phyloP scores from a whole-genome alignment of 1,284 basidiomycete species.

The Ustilago loliicola region DNA sequence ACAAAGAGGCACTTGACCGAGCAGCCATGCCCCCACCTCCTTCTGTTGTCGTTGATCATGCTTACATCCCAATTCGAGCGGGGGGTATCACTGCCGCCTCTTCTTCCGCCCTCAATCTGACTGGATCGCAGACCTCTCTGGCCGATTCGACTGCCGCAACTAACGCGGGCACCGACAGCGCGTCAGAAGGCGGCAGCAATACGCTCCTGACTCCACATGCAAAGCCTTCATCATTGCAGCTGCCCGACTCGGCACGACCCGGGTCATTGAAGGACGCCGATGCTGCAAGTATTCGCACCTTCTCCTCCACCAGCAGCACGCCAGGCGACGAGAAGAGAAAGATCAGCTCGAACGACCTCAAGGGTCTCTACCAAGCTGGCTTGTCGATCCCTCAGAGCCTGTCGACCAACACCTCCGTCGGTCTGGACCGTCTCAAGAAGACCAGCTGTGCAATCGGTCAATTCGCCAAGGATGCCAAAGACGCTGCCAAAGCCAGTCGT shows the following conservation, averaged over 20 bases:
- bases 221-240: neutral
- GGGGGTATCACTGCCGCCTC: conserved; percentile 36
- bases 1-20: conserved; percentile 27
- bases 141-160: neutral
- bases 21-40: conserved; percentile 43
- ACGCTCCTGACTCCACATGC: conserved; percentile 13
- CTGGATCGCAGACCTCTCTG: neutral
- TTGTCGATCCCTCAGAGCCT: conserved; percentile 38
- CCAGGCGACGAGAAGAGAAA: conserved; percentile 15
- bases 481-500: conserved; percentile 22
- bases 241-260: neutral
- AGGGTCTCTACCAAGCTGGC: conserved; percentile 35
- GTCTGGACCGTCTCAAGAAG: conserved; percentile 42
- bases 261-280: conserved; percentile 11
- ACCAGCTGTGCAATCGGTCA: conserved; percentile 37
- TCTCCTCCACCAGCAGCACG: conserved; percentile 12
- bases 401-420: conserved; percentile 37
- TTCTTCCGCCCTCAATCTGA: conserved; percentile 17
- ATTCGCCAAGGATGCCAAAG: conserved; percentile 43
- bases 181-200: neutral
- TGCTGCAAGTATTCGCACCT: conserved; percentile 19
- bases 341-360: conserved; percentile 41
- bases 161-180: neutral
- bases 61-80: conserved; percentile 46
- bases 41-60: conserved; percentile 36